Evolutionary conservation across 345 rosid species (phyloP), one percentile per base, ranked within the genome.

Genomic region (Gynandropsis gynandra): DNA sequence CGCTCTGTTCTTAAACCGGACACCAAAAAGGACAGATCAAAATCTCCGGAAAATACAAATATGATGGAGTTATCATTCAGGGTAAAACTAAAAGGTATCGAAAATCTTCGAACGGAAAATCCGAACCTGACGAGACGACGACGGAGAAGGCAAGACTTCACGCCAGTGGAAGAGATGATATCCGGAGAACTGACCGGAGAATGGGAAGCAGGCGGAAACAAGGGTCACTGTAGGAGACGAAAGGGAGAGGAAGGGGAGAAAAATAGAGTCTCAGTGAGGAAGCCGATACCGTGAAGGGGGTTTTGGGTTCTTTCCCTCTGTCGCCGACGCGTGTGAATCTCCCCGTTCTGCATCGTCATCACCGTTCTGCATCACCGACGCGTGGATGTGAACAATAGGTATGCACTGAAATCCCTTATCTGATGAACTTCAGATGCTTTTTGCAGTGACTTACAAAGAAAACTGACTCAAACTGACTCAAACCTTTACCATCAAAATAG

Each of bases 161-260:
- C 36, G 17, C 65, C 69, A 60, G 71, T 40, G 54, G 50, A 14
- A 5, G 16, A 12, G 33, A 48, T 33, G 36, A 27, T 42, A 58
- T 52, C 76, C 71, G 70, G 77, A 65, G 52, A 51, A 15, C 11
- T 47, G 54, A 44, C 82, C 81, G 77, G 77, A 14, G 24, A 66
- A 34, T 0, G 72, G 64, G 49, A 52, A 59, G 50, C 43, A 34
- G 33, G 21, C n/a, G n/a, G n/a, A n/a, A n/a, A n/a, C n/a, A 31
- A 10, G 8, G 7, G 5, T n/a, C 3, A 9, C 1, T 8, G 9
- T 20, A 18, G 51, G 49, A 31, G 44, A 36, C 12, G 50, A 44
- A 36, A 46, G 33, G 21, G 31, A 66, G 50, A 53, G 34, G 51
- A 38, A 50, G 62, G 54, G 52, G 46, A 18, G 62, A 51, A 54